Conservation (phyloP, 257 asterid species). For the Coffea eugenioides region DNA sequence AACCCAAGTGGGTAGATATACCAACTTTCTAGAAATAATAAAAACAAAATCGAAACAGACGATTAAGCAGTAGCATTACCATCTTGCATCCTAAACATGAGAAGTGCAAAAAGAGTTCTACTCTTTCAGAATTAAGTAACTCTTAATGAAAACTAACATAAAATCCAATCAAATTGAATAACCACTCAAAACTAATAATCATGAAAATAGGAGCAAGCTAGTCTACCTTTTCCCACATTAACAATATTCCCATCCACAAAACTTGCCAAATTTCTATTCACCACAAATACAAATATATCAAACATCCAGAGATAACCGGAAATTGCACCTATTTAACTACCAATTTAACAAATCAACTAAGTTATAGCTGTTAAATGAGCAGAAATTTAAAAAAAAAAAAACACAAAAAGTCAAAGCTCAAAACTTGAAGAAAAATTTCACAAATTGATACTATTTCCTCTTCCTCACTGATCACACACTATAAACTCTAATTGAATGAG, state of each 20-base stretch:
- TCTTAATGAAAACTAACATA: background rate
- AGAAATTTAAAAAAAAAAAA: background rate
- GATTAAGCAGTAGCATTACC: background rate
- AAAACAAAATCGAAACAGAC: background rate
- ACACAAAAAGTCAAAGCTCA: background rate
- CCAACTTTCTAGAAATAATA: background rate
- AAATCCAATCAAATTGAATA: background rate
- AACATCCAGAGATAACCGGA: background rate
- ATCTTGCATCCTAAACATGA: background rate
- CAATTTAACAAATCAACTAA: background rate
- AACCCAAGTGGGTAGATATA: background rate
- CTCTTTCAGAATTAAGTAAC: background rate
- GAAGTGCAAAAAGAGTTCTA: background rate
- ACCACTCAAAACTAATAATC: background rate
- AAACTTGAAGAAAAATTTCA: background rate
- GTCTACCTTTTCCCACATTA: background rate
- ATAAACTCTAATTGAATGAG: conserved; percentile 8
- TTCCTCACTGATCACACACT: conserved; percentile 19
- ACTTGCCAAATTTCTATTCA: background rate
- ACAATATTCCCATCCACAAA: background rate
- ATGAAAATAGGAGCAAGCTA: background rate
- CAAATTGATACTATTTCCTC: background rate
- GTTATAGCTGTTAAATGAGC: background rate
- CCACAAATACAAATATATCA: background rate
- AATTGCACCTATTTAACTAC: background rate